Evolutionary conservation across 202 grass and related monocot genomes (phyloP), one percentile per base, ranked within the genome.

Genomic region (Sporobolus alterniflorus): DNA sequence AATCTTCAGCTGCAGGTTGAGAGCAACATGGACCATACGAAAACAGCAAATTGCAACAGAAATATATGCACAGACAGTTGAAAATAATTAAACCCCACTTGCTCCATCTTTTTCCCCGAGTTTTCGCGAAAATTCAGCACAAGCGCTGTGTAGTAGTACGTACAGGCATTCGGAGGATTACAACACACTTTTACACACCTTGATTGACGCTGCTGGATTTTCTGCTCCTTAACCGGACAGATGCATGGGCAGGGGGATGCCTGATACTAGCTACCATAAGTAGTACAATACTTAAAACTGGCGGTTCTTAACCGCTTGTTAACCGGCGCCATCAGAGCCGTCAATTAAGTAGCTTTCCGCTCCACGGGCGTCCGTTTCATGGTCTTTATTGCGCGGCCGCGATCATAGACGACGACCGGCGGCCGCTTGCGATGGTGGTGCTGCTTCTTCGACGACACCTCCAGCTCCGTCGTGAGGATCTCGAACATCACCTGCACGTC

Each of bases 401-500:
- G 39, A 84, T 88, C 51, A 84, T 71, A 18, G 88, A 79, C 8
- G 92, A 74, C 15, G 79, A 64, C 34, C 84, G 64, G 74, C 73
- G 46, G 34, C 26, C 83, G 79, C 30, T 83, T 89, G 40, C 64
- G 80, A 24, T 80, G 16, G 75, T 51, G 42, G 42, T 44, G 42
- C 9, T 44, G 42, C 42, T 44, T 7, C 42, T 44, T 44, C 10
- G 22, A 64, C 2, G 87, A 69, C 22, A 80, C 82, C 78, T 91
- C 95, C 64, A 93, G 64, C 67, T 91, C 95, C 14, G 92, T 89
- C 7, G 75, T 91, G 81, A 98, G 86, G 33, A 98, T 98, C 79
- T 98, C 95, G 76, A 94, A 98, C 88, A 98, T 89, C 85, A 98
- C 88, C 73, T 98, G 92, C 75, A 95, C 95, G 83, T 98, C 95